phyloP scores from a whole-genome alignment of 192 early-diverging fungal species.

The Backusella tuberculispora region DNA sequence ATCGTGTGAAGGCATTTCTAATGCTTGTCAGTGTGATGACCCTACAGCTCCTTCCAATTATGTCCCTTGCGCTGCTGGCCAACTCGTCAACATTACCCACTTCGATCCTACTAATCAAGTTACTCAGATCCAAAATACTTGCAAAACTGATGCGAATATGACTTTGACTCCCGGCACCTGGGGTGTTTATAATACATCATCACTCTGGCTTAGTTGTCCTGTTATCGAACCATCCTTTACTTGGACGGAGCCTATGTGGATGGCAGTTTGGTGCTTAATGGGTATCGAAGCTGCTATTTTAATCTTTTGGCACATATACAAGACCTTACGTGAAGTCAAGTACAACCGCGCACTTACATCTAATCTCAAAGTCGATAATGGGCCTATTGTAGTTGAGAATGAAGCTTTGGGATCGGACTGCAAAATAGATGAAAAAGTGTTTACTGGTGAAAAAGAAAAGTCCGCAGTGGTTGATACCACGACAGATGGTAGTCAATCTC shows the following conservation, averaged over 20 bases:
- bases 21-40: conserved; percentile 57
- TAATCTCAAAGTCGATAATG: conserved; percentile 19
- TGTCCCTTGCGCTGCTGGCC: conserved; percentile 55
- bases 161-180: conserved; percentile 19
- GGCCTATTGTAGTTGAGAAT: conserved; percentile 26
- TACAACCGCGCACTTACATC: conserved; percentile 23
- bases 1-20: conserved; percentile 47
- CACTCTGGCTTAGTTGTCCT: conserved; percentile 58
- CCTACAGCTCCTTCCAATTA: conserved; percentile 37
- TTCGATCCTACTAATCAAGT: conserved; percentile 56
- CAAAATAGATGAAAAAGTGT: conserved; percentile 17
- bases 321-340: conserved; percentile 33
- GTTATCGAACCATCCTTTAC: conserved; percentile 47
- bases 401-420: conserved; percentile 32
- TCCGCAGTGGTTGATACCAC: background rate
- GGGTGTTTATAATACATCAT: conserved; percentile 13
- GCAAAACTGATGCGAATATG: conserved; percentile 27
- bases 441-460: conserved; percentile 6
- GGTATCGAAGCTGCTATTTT: conserved; percentile 50
- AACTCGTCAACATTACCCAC: conserved; percentile 44
- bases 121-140: conserved; percentile 30
- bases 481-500: background rate
- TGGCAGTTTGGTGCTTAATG: conserved; percentile 55
- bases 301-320: conserved; percentile 58
- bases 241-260: conserved; percentile 57